Conservation (phyloP, 139 green algal species). For the Chlamydomonas sp. region DNA sequence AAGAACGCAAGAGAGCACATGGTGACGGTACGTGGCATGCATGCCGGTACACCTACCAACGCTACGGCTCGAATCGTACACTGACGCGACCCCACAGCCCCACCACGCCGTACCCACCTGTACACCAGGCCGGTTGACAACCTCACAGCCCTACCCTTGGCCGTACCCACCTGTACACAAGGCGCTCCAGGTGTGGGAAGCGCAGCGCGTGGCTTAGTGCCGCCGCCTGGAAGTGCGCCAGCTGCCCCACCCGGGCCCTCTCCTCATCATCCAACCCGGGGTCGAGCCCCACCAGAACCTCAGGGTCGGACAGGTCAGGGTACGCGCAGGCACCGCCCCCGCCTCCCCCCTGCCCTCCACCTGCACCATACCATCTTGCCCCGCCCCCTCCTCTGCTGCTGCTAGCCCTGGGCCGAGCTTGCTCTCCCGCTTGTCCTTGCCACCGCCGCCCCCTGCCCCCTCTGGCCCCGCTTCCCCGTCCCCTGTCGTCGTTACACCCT, state of each 20-base stretch:
- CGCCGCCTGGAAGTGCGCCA: conserved; percentile 68
- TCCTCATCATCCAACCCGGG: conserved; percentile 19
- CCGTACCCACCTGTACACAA: conserved; percentile 89
- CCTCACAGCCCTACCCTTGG: no score
- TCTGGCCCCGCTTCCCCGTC: background rate
- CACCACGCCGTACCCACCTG: no score
- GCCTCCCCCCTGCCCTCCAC: no score
- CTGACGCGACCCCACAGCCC: no score
- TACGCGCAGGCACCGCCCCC: no score
- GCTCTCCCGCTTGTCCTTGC: background rate
- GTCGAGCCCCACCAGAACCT: conserved; percentile 15
- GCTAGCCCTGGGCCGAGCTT: background rate
- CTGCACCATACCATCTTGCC: conserved; percentile 54
- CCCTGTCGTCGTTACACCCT: background rate
- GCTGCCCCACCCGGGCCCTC: conserved; percentile 60
- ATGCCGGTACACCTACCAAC: no score
- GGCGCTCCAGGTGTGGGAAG: conserved; percentile 78
- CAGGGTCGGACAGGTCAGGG: no score
- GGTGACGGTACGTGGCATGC: no score
- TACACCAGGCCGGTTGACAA: no score
- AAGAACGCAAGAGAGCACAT: no score
- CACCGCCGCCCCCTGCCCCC: no score
- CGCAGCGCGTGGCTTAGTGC: conserved; percentile 89
- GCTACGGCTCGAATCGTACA: no score
- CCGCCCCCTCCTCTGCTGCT: background rate